Base-by-base conservation (phyloP, 441 rosid species). In the Breynia disticha region DNA sequence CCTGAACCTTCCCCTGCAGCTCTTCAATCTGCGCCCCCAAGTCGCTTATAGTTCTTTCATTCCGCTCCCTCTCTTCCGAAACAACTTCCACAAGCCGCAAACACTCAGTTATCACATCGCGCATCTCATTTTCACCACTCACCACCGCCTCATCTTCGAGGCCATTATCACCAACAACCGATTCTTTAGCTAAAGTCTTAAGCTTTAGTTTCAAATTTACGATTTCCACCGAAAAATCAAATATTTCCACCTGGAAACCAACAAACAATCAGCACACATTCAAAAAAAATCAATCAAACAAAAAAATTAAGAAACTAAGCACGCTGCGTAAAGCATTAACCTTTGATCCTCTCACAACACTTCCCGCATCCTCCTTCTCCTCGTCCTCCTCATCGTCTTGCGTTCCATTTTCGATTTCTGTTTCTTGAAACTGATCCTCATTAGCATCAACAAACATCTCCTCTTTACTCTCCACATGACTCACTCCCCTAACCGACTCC, bases 361-460 rank as follows among this genome's bases (percentile, higher is more conserved):
- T 56, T 53, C 24, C 51, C 55, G 42, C 46, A 28, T 16, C 51
- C 15, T 19, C 56, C 44, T 24, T n/a, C n/a, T n/a, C n/a, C n/a
- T n/a, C n/a, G n/a, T n/a, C n/a, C n/a, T n/a, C n/a, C n/a, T n/a
- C n/a, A n/a, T n/a, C n/a, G n/a, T n/a, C 62, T 46, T 37, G 48
- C 16, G 20, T 39, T 16, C 45, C 61, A 21, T 48, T 56, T 18
- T 52, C 72, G 60, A 63, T 70, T 13, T 67, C 78, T 46, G 57
- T 13, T 63, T 38, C 74, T 45, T 46, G 57, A 5, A 44, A 54
- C 32, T 61, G 71, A 49, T 20, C 55, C 56, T 64, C 65, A 0
- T 82, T 42, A 14, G 98, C 98, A 79, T 91, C 98, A 28, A 76
- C 83, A 64, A 91, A 91, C 95, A 79, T 77, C 59, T 91, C 98